Evolutionary conservation across 306 rosid genomes (phyloP), one percentile per base, ranked within the genome.

Genomic region (Rosa multiflora): DNA sequence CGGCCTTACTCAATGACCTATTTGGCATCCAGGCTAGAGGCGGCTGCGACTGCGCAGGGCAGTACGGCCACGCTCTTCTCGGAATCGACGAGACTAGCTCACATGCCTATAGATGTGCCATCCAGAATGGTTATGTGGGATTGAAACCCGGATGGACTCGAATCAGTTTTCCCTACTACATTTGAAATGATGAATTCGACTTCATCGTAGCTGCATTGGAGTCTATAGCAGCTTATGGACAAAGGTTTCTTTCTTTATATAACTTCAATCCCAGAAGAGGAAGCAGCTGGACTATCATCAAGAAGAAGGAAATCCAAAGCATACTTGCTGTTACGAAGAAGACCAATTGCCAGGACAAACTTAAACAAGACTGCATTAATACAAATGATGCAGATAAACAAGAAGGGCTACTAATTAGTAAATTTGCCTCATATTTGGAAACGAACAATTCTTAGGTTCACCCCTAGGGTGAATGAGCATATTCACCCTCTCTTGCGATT

Each of bases 21-120:
- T 94, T 94, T 35, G 98, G 98, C 37, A 89, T 94, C 61, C 97
- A 92, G 80, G 91, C 97, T 79, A 77, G 97, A 35, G 98, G 98
- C 2, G 97, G 97, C 13, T 92, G 98, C 73, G 91, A 89, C 46
- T 94, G 97, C 77, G 97, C 98, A n/a, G 98, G 93, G 42, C 98
- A 97, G 9, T 92, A 92, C 55, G 98, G 92, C 35, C 98, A 94
- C 49, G 12, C 32, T 7, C 82, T 94, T 83, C 98, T 94, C 70
- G 56, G 80, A 32, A 77, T 94, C 81, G 86, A 85, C 76, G 74
- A 88, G 49, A 15, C 70, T 42, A 67, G 74, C 51, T 92, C 97
- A 0, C 91, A 71, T 47, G 88, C 83, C 51, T 84, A 89, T 77
- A 87, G 95, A 88, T 88, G 91, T 78, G 88, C 89, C 66, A 69